Percentiles rank a stretch among this genome's conserved stretches.
These are phyloP conservation scores for Plantago coronopus DNA, from an alignment of 305 asterid species.

Conservation along the genomic window DNA sequence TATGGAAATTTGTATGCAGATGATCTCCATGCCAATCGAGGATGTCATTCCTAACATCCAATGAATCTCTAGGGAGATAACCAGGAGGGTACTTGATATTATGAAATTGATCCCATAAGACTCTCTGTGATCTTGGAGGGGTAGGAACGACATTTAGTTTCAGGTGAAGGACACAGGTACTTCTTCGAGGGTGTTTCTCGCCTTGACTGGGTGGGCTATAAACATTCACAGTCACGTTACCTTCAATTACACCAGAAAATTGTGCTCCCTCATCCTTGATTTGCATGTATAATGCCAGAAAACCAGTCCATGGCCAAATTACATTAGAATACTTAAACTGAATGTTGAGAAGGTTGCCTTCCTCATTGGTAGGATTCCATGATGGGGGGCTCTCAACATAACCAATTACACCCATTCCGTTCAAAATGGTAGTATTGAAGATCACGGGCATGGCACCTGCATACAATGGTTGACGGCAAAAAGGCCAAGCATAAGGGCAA, in stretches of 20 bases:
- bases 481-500: conserved; percentile 99
- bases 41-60: conserved; percentile 92
- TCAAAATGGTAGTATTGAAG: conserved; percentile 83
- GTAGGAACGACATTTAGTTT: conserved; percentile 80
- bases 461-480: conserved; percentile 93
- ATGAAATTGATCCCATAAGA: conserved; percentile 97
- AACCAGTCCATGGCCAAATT: conserved; percentile 99
- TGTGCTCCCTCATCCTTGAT: conserved; percentile 86
- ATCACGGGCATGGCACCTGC: conserved; percentile 98
- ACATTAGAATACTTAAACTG: conserved; percentile 84
- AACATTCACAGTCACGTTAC: conserved; percentile 68
- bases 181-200: conserved; percentile 52
- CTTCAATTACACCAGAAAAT: conserved; percentile 89
- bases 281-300: conserved; percentile 91
- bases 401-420: conserved; percentile 93
- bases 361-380: conserved; percentile 81
- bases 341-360: conserved; percentile 84
- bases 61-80: conserved; percentile 90
- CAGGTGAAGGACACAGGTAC: conserved; percentile 67
- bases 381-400: conserved; percentile 75
- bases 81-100: conserved; percentile 97
- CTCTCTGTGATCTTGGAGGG: conserved; percentile 72
- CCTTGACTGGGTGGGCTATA: conserved; percentile 79
- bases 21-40: conserved; percentile 99
- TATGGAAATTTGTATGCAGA: conserved; percentile 92